phyloP scores from a whole-genome alignment of 2,329 filamentous ascomycete genomes.

The Xylariaceae sp. region DNA sequence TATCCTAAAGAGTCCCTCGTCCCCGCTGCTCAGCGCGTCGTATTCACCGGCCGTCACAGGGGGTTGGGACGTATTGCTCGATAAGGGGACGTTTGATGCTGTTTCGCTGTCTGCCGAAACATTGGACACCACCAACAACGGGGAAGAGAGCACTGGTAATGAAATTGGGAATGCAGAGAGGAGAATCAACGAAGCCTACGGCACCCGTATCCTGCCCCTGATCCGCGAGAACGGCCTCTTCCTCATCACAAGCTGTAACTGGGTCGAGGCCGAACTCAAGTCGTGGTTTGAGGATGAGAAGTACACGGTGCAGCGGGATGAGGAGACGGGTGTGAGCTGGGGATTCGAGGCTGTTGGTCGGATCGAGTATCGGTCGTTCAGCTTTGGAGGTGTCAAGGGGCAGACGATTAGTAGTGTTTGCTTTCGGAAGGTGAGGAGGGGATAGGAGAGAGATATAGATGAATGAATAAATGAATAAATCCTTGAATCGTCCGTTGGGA shows the following conservation, averaged over 20 bases:
- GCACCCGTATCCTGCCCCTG: slow-evolving; percentile 59
- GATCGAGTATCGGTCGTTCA: slow-evolving; percentile 79
- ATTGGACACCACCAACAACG: slow-evolving; percentile 14
- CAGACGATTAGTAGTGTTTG: slow-evolving; percentile 85
- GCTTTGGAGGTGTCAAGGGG: slow-evolving; percentile 82
- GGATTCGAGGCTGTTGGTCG: slow-evolving; percentile 58
- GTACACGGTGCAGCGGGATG: neutral
- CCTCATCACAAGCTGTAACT: slow-evolving; percentile 93
- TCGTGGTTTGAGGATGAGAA: slow-evolving; percentile 63
- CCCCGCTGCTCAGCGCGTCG: slow-evolving; percentile 30
- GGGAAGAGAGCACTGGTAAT: slow-evolving; percentile 23
- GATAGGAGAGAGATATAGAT: neutral
- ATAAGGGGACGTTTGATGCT: slow-evolving; percentile 98
- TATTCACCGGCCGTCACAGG: slow-evolving; percentile 7
- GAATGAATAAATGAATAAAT: too few relatives aligned
- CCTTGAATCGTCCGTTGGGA: neutral
- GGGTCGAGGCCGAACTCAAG: slow-evolving; percentile 83
- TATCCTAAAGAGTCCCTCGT: slow-evolving; percentile 43
- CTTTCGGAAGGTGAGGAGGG: slow-evolving; percentile 52
- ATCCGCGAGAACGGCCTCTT: slow-evolving; percentile 68
- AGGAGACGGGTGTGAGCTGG: slow-evolving; percentile 28
- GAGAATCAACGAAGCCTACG: slow-evolving; percentile 66
- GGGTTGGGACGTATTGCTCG: slow-evolving; percentile 87
- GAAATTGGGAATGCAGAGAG: slow-evolving; percentile 23
- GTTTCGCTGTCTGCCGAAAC: slow-evolving; percentile 66